Evolutionary conservation across 108 stramenopile species (phyloP), one percentile per base, ranked within the genome.

Genomic region (Thalassiosira profunda): DNA sequence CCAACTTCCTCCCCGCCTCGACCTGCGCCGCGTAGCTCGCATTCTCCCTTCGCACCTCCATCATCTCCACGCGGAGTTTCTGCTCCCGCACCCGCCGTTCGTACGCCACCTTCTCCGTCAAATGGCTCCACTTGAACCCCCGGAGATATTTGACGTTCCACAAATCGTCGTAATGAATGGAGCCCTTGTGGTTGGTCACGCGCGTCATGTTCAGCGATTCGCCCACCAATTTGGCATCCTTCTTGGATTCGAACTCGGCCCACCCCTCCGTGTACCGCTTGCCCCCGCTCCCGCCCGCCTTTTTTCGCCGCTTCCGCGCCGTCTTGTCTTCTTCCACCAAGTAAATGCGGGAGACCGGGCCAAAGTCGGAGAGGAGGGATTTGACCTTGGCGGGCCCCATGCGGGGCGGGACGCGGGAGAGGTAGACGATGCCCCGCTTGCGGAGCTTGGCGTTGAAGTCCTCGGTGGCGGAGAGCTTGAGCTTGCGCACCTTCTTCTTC

Each of bases 101-200:
- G 64, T 98, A 98, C 5, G 97, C 96, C 9, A 97, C 90, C 82
- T 98, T 98, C 79, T 99, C 98, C 17, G 98, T 97, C 28, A 99
- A 74, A 58, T 97, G 94, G 17, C 84, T 79, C 98, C 98, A 99
- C 63, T 97, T 88, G 83, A 99, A 99, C 28, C 93, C 94, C 5
- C 60, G 60, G 49, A 99, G 61, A 73, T 97, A 98, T 64, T 98
- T 99, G 47, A 99, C 38, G 72, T 93, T 95, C 98, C 98, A 99
- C 41, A 96, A 75, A 67, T 96, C 96, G 41, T 96, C 93, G 79
- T 80, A 89, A 51, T 95, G 90, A 0, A 78, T 62, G 60, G 71
- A 83, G n/a, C 93, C 73, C 55, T 95, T 95, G 62, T 94, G 86
- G 57, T 83, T 88, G 0, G 89, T 80, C 29, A 96, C 82, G 4